Evolutionary conservation across 1,139 yeast species (phyloP).

Genomic region (Yamadazyma dushanensis): DNA sequence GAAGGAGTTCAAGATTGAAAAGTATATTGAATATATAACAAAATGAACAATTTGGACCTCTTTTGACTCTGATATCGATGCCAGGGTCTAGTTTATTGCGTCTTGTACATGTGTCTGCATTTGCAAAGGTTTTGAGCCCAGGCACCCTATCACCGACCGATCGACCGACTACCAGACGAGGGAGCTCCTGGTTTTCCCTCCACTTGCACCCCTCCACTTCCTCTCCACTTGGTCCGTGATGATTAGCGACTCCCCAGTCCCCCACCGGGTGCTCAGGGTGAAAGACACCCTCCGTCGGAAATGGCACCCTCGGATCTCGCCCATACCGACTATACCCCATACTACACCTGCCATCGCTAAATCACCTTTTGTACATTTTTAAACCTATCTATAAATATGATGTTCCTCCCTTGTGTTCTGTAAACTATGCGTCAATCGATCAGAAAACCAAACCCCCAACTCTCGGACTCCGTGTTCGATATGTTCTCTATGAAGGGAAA

Average conservation of each 20-base stretch:
- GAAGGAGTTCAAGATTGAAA: constrained; percentile 40
- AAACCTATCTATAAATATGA: not conserved
- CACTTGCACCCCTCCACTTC: too few relatives aligned
- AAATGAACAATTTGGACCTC: too few relatives aligned
- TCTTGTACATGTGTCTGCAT: too few relatives aligned
- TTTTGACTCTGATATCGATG: too few relatives aligned
- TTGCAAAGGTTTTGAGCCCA: too few relatives aligned
- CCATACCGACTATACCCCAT: not conserved
- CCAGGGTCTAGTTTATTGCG: too few relatives aligned
- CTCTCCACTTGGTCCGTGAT: too few relatives aligned
- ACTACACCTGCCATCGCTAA: not conserved
- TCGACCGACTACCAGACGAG: too few relatives aligned
- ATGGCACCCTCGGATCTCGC: not conserved
- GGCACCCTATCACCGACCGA: too few relatives aligned
- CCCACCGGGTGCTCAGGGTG: not conserved
- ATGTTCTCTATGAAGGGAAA: constrained; percentile 69
- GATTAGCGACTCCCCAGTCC: too few relatives aligned
- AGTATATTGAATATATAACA: too few relatives aligned
- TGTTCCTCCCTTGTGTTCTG: not conserved
- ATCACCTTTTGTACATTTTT: not conserved
- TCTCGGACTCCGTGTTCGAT: constrained; percentile 35
- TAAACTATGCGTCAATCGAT: constrained; percentile 9
- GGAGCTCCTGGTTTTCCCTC: too few relatives aligned
- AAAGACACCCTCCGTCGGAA: not conserved
- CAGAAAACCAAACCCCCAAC: constrained; percentile 23